phyloP scores from a whole-genome alignment of 768 basidiomycete genomes.

The Hemileccinum impolitum region DNA sequence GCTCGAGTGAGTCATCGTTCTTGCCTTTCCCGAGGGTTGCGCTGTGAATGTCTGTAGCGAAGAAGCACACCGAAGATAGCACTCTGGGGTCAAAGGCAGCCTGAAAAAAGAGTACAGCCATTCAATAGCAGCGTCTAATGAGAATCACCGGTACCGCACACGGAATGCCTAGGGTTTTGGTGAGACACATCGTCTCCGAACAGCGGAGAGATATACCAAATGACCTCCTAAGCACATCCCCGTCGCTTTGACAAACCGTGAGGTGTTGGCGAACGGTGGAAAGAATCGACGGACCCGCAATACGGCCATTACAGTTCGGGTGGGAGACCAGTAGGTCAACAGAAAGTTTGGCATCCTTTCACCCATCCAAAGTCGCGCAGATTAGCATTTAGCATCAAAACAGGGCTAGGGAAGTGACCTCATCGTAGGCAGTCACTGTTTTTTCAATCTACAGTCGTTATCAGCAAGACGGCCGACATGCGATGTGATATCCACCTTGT shows the following conservation, averaged over 20 bases:
- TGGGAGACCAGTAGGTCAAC: conserved; percentile 72
- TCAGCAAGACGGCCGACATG: conserved; percentile 2
- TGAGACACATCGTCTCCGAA: conserved; percentile 1
- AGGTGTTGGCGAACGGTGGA: conserved; percentile 1
- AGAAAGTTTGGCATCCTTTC: conserved; percentile 72
- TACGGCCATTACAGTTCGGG: conserved; percentile 86
- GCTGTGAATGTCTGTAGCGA: conserved; percentile 90
- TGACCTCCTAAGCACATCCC: conserved; percentile 93
- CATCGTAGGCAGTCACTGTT: conserved; percentile 81
- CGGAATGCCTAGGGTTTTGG: conserved; percentile 44
- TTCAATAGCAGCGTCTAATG: conserved; percentile 1
- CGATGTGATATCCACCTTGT: conserved; percentile 56
- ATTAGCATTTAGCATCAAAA: neutral
- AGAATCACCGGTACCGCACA: conserved; percentile 28
- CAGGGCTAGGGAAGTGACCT: conserved; percentile 43
- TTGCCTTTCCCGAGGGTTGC: conserved; percentile 84
- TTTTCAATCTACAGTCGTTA: conserved; percentile 73
- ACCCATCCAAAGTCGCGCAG: neutral
- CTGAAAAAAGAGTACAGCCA: conserved; percentile 34
- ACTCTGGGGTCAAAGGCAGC: conserved; percentile 87
- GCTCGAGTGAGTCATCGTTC: conserved; percentile 75
- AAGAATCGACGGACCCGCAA: conserved; percentile 56
- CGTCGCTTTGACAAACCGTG: conserved; percentile 48
- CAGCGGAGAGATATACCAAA: conserved; percentile 46
- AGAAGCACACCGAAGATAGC: conserved; percentile 86